phyloP scores from a whole-genome alignment of 441 rosid species.

The Populus tomentosa region DNA sequence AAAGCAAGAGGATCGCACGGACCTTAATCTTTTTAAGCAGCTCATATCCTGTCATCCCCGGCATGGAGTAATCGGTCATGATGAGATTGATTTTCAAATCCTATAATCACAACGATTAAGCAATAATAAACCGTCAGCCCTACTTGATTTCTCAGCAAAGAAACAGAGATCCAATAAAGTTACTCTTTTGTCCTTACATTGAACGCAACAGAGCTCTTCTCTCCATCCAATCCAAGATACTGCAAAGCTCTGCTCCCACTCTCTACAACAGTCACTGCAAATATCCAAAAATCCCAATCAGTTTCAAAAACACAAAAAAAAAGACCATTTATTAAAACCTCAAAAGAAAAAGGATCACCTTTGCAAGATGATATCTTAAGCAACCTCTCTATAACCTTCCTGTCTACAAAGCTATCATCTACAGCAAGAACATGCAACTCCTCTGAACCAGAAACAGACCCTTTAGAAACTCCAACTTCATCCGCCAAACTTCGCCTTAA shows the following conservation, averaged over 20 bases:
- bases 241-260: constrained; percentile 87
- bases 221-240: constrained; percentile 91
- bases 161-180: background rate
- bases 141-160: constrained; percentile 13
- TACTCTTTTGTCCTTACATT: constrained; percentile 37
- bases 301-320: background rate
- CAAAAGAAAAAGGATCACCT: constrained; percentile 30
- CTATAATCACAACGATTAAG: constrained; percentile 25
- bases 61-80: constrained; percentile 97
- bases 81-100: constrained; percentile 84
- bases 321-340: background rate
- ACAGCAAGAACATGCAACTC: constrained; percentile 95
- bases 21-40: constrained; percentile 93
- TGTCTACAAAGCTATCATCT: constrained; percentile 75
- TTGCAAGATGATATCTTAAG: constrained; percentile 71
- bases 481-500: constrained; percentile 26
- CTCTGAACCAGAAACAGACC: constrained; percentile 33
- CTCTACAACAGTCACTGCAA: constrained; percentile 80
- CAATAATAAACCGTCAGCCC: background rate
- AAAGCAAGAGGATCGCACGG: background rate
- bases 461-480: constrained; percentile 12
- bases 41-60: constrained; percentile 91
- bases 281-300: background rate
- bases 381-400: constrained; percentile 75
- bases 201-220: constrained; percentile 43